These are phyloP conservation scores for Lactarius hengduanensis DNA, from an alignment of 768 basidiomycete genomes.

Conservation along the genomic window DNA sequence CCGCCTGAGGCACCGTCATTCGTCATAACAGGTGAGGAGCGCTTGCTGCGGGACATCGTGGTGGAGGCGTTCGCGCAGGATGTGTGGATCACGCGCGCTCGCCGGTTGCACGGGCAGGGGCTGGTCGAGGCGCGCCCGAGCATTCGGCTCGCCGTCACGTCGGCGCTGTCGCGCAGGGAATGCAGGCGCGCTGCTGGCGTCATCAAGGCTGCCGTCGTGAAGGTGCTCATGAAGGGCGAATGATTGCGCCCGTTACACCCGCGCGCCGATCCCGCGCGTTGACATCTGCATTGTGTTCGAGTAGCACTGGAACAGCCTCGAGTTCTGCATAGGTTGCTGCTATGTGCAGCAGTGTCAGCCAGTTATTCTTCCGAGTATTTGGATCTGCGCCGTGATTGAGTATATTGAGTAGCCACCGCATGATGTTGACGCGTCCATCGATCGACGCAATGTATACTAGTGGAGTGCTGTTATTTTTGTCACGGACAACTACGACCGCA, in stretches of 20 bases:
- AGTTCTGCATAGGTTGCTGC: too few species aligned
- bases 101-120: slow-evolving; percentile 82
- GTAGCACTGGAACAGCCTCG: too few species aligned
- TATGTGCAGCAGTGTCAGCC: too few species aligned
- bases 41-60: slow-evolving; percentile 84
- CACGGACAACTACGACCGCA: too few species aligned
- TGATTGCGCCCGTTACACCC: slow-evolving; percentile 28
- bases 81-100: slow-evolving; percentile 79
- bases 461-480: too few species aligned
- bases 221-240: slow-evolving; percentile 64
- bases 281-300: too few species aligned
- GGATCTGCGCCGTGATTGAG: too few species aligned
- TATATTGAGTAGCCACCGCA: too few species aligned
- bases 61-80: slow-evolving; percentile 81
- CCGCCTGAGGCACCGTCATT: slow-evolving; percentile 48
- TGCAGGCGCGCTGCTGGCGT: slow-evolving; percentile 82
- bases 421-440: too few species aligned
- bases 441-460: too few species aligned
- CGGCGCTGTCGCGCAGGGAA: slow-evolving; percentile 86
- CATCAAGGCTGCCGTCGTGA: slow-evolving; percentile 57
- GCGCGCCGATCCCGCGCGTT: too few species aligned
- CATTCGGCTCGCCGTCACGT: slow-evolving; percentile 75
- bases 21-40: slow-evolving; percentile 70
- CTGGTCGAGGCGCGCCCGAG: slow-evolving; percentile 76
- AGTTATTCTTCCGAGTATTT: too few species aligned